Percentiles rank a stretch among this genome's conserved stretches.
Conservation (phyloP, 495 filamentous ascomycete species). For the Penicillium parvum region DNA sequence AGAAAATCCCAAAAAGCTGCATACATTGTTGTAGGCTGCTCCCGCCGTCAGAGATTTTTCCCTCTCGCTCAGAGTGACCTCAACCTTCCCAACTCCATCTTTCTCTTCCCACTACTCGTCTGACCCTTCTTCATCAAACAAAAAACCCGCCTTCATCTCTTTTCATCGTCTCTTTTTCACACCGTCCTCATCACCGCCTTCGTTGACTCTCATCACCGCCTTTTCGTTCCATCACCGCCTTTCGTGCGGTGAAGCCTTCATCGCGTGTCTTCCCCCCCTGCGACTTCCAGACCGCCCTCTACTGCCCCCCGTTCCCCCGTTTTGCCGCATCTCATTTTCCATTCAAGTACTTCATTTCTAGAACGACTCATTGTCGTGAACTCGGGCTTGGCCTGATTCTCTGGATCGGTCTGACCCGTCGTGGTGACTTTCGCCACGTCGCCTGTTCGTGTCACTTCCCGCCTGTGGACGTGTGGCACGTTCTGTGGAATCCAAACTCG, state of each 20-base stretch:
- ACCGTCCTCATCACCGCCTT: slow-evolving; percentile 33
- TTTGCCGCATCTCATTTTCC: slow-evolving; percentile 32
- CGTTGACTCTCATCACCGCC: slow-evolving; percentile 36
- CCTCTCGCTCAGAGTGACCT: slow-evolving; percentile 2
- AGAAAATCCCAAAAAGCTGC: slow-evolving; percentile 8
- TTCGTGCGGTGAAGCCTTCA: slow-evolving; percentile 43
- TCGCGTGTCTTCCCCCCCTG: slow-evolving; percentile 24
- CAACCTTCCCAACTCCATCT: too few relatives aligned
- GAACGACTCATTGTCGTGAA: slow-evolving; percentile 1
- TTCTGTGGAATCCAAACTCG: slow-evolving; percentile 1
- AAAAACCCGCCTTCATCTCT: neutral
- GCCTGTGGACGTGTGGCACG: too few relatives aligned
- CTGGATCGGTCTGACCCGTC: neutral
- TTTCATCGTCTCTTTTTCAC: neutral
- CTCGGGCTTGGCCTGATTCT: slow-evolving; percentile 5
- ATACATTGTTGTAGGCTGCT: slow-evolving; percentile 2
- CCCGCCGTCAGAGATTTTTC: slow-evolving; percentile 4
- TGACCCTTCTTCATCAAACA: neutral
- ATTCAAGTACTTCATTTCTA: neutral
- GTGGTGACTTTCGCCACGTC: slow-evolving; percentile 1
- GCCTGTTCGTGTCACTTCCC: neutral
- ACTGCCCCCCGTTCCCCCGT: slow-evolving; percentile 33
- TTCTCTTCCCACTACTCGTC: too few relatives aligned
- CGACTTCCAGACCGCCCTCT: slow-evolving; percentile 38
- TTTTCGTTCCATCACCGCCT: slow-evolving; percentile 40